Conservation (phyloP, 2,329 filamentous ascomycete species). For the Ophiosphaerella narmari region DNA sequence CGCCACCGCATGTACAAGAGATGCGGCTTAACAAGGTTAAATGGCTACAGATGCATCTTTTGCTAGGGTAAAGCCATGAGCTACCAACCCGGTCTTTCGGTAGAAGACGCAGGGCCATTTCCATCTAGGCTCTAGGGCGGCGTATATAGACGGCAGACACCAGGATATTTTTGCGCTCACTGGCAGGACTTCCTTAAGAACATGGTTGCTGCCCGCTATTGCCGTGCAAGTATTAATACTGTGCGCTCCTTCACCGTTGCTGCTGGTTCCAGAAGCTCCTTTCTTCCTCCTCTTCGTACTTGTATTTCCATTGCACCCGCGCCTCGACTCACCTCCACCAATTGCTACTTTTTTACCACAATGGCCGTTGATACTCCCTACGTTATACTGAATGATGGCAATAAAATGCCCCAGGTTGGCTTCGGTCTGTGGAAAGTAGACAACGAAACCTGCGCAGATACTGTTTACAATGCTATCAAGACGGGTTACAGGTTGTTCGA, state of each 20-base stretch:
- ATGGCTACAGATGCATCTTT: slow-evolving; percentile 20
- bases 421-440: slow-evolving; percentile 44
- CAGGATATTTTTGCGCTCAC: slow-evolving; percentile 16
- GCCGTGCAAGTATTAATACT: slow-evolving; percentile 31
- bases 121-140: slow-evolving; percentile 24
- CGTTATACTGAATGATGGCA: slow-evolving; percentile 42
- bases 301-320: slow-evolving; percentile 6
- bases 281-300: slow-evolving; percentile 6
- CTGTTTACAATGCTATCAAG: slow-evolving; percentile 45
- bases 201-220: slow-evolving; percentile 23
- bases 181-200: slow-evolving; percentile 16
- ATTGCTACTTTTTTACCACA: slow-evolving; percentile 23
- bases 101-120: slow-evolving; percentile 29
- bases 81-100: slow-evolving; percentile 20
- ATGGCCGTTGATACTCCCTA: slow-evolving; percentile 35
- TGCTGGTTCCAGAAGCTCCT: slow-evolving; percentile 12
- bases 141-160: slow-evolving; percentile 27
- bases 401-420: slow-evolving; percentile 44
- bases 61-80: slow-evolving; percentile 18
- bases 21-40: slow-evolving; percentile 24
- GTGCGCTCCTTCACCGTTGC: slow-evolving; percentile 15
- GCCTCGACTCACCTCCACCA: slow-evolving; percentile 3
- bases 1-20: background rate
- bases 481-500: slow-evolving; percentile 45
- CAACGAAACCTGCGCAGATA: slow-evolving; percentile 38